Evolutionary conservation across 2,329 filamentous ascomycete genomes (phyloP).

Genomic region (Trichoderma aggressivum): DNA sequence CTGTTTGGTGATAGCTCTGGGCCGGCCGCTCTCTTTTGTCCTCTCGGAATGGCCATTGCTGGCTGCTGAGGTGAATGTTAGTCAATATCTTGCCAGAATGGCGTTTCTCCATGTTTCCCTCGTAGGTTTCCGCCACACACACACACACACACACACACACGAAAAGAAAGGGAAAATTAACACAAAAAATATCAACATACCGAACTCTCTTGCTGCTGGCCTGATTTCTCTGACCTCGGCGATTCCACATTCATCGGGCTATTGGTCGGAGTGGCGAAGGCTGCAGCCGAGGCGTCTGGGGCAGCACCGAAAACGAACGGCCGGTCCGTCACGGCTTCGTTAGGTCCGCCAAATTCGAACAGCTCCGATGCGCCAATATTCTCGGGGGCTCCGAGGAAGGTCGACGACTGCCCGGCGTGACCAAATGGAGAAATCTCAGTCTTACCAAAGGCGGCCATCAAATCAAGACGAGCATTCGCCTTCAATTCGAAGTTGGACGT

Average conservation of each 20-base stretch:
- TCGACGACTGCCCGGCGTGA: conserved; percentile 20
- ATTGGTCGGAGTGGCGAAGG: conserved; percentile 36
- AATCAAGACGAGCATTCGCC: background rate
- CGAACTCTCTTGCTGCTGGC: conserved; percentile 40
- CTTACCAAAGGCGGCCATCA: background rate
- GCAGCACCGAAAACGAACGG: conserved; percentile 58
- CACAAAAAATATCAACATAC: conserved; percentile 32
- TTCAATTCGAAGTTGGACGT: conserved; percentile 35
- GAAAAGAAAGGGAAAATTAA: background rate
- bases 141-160: too few species aligned
- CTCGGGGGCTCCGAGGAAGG: background rate
- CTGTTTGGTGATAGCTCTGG: conserved; percentile 51
- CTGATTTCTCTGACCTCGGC: conserved; percentile 36
- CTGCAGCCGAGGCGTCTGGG: conserved; percentile 53
- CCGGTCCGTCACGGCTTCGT: conserved; percentile 46
- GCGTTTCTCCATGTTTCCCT: background rate
- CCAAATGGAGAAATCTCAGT: conserved; percentile 33
- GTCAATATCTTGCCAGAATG: background rate
- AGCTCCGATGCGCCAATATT: conserved; percentile 23
- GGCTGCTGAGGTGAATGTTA: conserved; percentile 43
- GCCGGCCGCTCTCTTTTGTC: conserved; percentile 44
- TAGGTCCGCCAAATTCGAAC: conserved; percentile 33
- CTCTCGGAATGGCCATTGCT: conserved; percentile 49
- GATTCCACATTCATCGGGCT: conserved; percentile 30
- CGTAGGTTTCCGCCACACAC: background rate